These are phyloP conservation scores for Penicillium oxalicum DNA, from an alignment of 2,329 filamentous ascomycete genomes.

Conservation along the genomic window DNA sequence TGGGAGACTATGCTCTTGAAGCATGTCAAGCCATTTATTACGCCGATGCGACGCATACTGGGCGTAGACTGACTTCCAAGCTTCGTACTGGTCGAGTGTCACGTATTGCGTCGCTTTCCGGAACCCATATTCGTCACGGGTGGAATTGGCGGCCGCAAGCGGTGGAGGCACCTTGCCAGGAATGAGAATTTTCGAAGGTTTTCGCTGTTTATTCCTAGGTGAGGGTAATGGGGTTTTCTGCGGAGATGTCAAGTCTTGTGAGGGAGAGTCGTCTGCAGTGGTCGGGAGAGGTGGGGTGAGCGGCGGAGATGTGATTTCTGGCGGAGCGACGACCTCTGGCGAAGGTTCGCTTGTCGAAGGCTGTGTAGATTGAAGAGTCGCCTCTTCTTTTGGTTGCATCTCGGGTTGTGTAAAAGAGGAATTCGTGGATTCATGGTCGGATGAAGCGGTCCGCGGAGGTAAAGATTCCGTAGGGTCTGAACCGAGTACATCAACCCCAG, in stretches of 20 bases:
- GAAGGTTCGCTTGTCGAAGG: slow-evolving; percentile 2
- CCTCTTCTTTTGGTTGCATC: background rate
- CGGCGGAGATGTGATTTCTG: slow-evolving; percentile 6
- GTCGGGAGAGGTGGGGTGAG: slow-evolving; percentile 3
- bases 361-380: background rate
- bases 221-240: slow-evolving; percentile 1
- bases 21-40: slow-evolving; percentile 74
- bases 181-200: slow-evolving; percentile 26
- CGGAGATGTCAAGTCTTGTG: too few relatives aligned
- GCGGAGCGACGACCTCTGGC: slow-evolving; percentile 4
- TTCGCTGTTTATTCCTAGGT: slow-evolving; percentile 12
- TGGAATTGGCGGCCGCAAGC: slow-evolving; percentile 25
- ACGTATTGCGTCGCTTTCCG: slow-evolving; percentile 80
- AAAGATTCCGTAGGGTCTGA: slow-evolving; percentile 21
- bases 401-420: slow-evolving; percentile 11
- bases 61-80: slow-evolving; percentile 70
- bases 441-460: slow-evolving; percentile 16
- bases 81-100: slow-evolving; percentile 68
- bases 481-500: slow-evolving; percentile 18
- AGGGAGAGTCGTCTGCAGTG: background rate
- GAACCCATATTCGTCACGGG: slow-evolving; percentile 83
- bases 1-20: slow-evolving; percentile 69
- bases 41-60: slow-evolving; percentile 67
- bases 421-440: slow-evolving; percentile 18
- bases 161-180: slow-evolving; percentile 37